Evolutionary conservation across 1,139 yeast species (phyloP).

Genomic region (Sugiyamaella sp.): DNA sequence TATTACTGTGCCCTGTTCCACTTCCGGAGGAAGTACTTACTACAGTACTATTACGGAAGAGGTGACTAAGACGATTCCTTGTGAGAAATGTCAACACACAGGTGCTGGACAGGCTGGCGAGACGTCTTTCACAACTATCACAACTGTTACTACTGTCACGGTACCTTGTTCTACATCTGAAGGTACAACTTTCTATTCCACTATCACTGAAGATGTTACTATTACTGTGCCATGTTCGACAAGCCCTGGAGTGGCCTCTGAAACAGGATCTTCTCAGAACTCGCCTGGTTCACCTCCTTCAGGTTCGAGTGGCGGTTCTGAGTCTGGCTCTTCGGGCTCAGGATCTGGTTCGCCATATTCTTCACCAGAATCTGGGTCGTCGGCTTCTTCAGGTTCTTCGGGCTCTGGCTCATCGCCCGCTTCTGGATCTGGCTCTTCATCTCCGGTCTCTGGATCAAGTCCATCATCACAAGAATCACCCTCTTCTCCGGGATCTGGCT

Average conservation of each 20-base stretch:
- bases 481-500: background rate
- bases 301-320: no score
- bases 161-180: conserved; percentile 22
- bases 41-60: conserved; percentile 17
- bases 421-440: background rate
- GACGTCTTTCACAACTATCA: conserved; percentile 12
- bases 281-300: background rate
- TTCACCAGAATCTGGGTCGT: background rate
- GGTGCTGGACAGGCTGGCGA: background rate
- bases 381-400: background rate
- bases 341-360: background rate
- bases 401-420: background rate
- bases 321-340: background rate
- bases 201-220: conserved; percentile 19
- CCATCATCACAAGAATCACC: conserved; percentile 3
- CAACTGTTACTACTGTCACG: conserved; percentile 22
- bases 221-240: conserved; percentile 19
- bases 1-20: conserved; percentile 19
- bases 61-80: conserved; percentile 16
- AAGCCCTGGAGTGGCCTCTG: conserved; percentile 15
- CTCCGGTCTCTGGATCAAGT: background rate
- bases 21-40: conserved; percentile 15
- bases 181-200: conserved; percentile 17
- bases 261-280: background rate
- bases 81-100: conserved; percentile 5